These are phyloP conservation scores for Neonectria neomacrospora DNA, from an alignment of 2,329 filamentous ascomycete species.

Conservation along the genomic window DNA sequence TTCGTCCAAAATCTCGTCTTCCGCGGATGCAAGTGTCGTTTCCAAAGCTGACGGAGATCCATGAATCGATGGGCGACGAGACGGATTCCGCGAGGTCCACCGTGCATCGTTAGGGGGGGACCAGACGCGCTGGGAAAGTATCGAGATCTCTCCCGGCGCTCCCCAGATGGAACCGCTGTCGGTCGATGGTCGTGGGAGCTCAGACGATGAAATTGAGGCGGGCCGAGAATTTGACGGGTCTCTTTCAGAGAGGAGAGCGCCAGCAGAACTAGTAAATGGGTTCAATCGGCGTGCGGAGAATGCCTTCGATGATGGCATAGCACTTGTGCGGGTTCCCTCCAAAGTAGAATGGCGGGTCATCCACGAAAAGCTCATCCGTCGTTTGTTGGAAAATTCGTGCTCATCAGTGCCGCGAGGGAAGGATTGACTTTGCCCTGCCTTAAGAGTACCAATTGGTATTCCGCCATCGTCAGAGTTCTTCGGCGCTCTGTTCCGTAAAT, in stretches of 20 bases:
- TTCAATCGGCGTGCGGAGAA: constrained; percentile 58
- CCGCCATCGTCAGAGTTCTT: constrained; percentile 66
- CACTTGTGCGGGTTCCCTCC: constrained; percentile 49
- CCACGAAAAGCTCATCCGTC: constrained; percentile 70
- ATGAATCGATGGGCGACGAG: constrained; percentile 83
- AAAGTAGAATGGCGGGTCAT: constrained; percentile 66
- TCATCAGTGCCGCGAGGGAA: constrained; percentile 74
- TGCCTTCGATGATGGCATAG: constrained; percentile 47
- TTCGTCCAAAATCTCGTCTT: constrained; percentile 72
- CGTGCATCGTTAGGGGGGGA: constrained; percentile 66
- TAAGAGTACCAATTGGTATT: constrained; percentile 74
- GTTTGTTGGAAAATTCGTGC: constrained; percentile 62
- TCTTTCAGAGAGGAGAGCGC: constrained; percentile 62
- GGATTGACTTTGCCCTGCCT: constrained; percentile 79
- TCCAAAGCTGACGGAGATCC: constrained; percentile 74
- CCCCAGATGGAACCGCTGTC: constrained; percentile 83
- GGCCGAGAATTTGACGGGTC: constrained; percentile 72
- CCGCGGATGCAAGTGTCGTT: constrained; percentile 70
- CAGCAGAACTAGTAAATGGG: constrained; percentile 62
- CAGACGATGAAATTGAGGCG: constrained; percentile 74
- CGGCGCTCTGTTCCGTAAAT: constrained; percentile 68
- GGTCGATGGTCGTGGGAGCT: constrained; percentile 80
- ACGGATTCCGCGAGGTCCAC: constrained; percentile 73
- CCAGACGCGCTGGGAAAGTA: constrained; percentile 71
- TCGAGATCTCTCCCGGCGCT: constrained; percentile 58